Evolutionary conservation across 352 stramenopile species (phyloP).

Genomic region (Plasmopara muralis): DNA sequence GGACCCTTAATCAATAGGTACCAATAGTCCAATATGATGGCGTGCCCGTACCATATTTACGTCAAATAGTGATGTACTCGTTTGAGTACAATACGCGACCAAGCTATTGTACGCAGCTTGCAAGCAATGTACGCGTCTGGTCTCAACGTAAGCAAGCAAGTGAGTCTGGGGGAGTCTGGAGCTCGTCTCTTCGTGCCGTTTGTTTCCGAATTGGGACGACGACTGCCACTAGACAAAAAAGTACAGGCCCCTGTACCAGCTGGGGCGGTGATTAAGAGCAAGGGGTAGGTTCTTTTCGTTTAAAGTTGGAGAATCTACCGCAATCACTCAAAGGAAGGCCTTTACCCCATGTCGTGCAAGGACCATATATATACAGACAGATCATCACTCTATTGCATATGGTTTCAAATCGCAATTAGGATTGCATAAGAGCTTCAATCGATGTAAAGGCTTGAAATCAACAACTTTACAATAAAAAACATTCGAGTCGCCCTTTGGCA

Average conservation of each 20-base stretch:
- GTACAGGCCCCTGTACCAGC: conserved; percentile 22
- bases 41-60: conserved; percentile 36
- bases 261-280: conserved; percentile 10
- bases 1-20: conserved; percentile 9
- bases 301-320: not conserved
- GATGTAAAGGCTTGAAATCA: too few relatives aligned
- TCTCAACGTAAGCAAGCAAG: conserved; percentile 2
- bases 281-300: conserved; percentile 6
- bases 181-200: conserved; percentile 22
- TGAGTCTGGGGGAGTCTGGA: conserved; percentile 5
- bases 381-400: too few relatives aligned
- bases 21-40: not conserved
- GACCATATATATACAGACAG: too few relatives aligned
- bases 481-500: too few relatives aligned
- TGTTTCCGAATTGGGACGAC: conserved; percentile 19
- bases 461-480: too few relatives aligned
- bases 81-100: too few relatives aligned
- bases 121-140: not conserved
- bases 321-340: too few relatives aligned
- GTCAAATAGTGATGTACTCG: too few relatives aligned
- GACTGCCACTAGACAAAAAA: conserved; percentile 23
- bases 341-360: too few relatives aligned
- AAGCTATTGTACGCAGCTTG: conserved; percentile 7
- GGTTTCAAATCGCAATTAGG: too few relatives aligned
- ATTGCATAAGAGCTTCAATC: too few relatives aligned